Conservation (phyloP, 192 early-diverging fungal genomes). For the Podila epigama region DNA sequence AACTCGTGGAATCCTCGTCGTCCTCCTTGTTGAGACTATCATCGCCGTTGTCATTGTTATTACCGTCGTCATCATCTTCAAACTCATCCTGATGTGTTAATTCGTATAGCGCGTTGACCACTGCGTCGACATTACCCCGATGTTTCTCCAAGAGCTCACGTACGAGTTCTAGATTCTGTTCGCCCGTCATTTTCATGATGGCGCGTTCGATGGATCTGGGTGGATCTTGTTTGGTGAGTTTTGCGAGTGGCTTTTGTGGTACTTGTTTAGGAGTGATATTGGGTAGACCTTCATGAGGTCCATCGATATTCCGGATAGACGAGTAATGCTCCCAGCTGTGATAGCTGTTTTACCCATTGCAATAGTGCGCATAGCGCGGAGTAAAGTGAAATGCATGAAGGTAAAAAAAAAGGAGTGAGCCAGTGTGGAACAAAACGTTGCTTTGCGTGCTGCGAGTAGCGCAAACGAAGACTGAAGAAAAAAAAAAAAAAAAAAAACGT, state of each 20-base stretch:
- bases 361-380: not conserved
- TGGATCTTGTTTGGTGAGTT: conserved; percentile 25
- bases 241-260: conserved; percentile 16
- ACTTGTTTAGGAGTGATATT: conserved; percentile 52
- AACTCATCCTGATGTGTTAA: not conserved
- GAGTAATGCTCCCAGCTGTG: conserved; percentile 83
- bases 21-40: not conserved
- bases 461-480: not conserved
- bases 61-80: not conserved
- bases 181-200: conserved; percentile 65
- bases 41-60: not conserved
- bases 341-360: conserved; percentile 49
- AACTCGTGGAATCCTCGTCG: not conserved
- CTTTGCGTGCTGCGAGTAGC: not conserved
- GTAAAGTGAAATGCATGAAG: not conserved
- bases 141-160: conserved; percentile 57
- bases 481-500: conserved; percentile 10
- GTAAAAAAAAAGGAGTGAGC: not conserved
- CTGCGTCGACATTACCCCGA: conserved; percentile 53
- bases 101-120: conserved; percentile 62
- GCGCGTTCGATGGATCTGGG: conserved; percentile 58
- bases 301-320: conserved; percentile 71
- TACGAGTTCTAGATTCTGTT: conserved; percentile 53
- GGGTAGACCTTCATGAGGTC: conserved; percentile 68
- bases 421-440: not conserved